Base-by-base conservation (phyloP, 306 rosid genomes). In the Psophocarpus tetragonolobus region DNA sequence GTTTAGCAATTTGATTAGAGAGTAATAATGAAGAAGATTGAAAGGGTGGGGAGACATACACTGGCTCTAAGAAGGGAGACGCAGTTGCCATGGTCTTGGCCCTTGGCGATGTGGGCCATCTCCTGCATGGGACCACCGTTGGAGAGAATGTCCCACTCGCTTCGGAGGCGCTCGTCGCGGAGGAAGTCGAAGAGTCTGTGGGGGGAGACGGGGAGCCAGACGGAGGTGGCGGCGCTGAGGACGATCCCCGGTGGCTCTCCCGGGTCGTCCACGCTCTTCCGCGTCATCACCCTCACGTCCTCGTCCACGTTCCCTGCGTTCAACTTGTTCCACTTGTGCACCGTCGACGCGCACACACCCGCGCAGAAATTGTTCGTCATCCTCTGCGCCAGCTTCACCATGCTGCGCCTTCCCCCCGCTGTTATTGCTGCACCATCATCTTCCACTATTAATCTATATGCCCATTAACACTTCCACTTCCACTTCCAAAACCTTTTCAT, bases 41-140 rank as follows among this genome's bases (percentile, higher is more conserved):
- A 24, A 13, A 1, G 1, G 8, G 63, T 0, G 33, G 8, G 33
- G 35, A 32, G 35, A 1, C 83, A 29, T 84, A 95, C 97, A 66
- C 93, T 77, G 64, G 98, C 93, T 9, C 97, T 83, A 0, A 95
- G 87, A 75, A 95, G 98, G 14, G 98, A 95, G 83, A 95, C 97
- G 80, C 94, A 86, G 75, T 95, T 95, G 75, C 90, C 93, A 17
- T 84, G 97, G 69, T 92, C 92, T 67, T 90, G 97, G 42, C 97
- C 97, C 76, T 95, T 95, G 20, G 98, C 97, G 4, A 95, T 91
- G 86, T 91, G 97, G 54, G 96, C 93, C 97, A 95, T 95, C 75
- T 92, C 98, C 64, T 95, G 97, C 98, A 95, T 95, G 72, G 98
- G 98, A 10, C 98, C 97, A 30, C 98, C 98, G 42, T 95, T 95